Evolutionary conservation across 345 rosid species (phyloP).

Genomic region (Pugionium dolabratum): DNA sequence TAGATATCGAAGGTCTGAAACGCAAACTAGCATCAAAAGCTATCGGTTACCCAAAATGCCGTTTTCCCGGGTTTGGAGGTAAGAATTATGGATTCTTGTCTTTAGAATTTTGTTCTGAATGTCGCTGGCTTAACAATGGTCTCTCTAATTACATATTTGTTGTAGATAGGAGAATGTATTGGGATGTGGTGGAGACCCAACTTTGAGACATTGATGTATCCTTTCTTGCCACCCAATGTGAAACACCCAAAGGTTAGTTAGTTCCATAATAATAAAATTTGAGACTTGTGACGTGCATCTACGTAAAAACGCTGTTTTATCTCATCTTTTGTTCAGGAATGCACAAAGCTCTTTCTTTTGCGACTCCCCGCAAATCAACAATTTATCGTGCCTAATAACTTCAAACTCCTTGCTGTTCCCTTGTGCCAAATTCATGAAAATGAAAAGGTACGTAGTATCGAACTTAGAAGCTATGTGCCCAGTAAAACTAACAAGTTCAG

Average conservation of each 20-base stretch:
- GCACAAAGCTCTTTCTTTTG: slow-evolving; percentile 76
- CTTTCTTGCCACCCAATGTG: slow-evolving; percentile 62
- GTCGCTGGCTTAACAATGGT: slow-evolving; percentile 10
- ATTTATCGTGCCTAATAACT: slow-evolving; percentile 73
- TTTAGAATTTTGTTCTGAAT: background rate
- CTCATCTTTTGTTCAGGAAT: slow-evolving; percentile 50
- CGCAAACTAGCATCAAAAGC: slow-evolving; percentile 80
- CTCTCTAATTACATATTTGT: background rate
- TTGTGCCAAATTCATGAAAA: slow-evolving; percentile 74
- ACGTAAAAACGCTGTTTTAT: background rate
- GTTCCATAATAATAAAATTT: slow-evolving; percentile 2
- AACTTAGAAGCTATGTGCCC: background rate
- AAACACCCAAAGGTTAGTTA: slow-evolving; percentile 67
- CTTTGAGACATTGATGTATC: slow-evolving; percentile 64
- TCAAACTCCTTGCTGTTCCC: slow-evolving; percentile 84
- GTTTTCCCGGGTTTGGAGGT: slow-evolving; percentile 68
- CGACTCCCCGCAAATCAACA: slow-evolving; percentile 57
- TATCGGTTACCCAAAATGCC: slow-evolving; percentile 47
- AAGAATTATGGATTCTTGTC: slow-evolving; percentile 11
- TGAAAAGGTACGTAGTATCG: slow-evolving; percentile 51
- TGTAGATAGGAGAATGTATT: slow-evolving; percentile 73
- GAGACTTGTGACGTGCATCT: slow-evolving; percentile 3
- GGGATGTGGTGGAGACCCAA: slow-evolving; percentile 94
- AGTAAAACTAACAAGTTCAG: background rate
- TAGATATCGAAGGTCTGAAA: slow-evolving; percentile 70